Evolutionary conservation across 2,329 filamentous ascomycete genomes (phyloP).

Genomic region (Acarospora socialis): DNA sequence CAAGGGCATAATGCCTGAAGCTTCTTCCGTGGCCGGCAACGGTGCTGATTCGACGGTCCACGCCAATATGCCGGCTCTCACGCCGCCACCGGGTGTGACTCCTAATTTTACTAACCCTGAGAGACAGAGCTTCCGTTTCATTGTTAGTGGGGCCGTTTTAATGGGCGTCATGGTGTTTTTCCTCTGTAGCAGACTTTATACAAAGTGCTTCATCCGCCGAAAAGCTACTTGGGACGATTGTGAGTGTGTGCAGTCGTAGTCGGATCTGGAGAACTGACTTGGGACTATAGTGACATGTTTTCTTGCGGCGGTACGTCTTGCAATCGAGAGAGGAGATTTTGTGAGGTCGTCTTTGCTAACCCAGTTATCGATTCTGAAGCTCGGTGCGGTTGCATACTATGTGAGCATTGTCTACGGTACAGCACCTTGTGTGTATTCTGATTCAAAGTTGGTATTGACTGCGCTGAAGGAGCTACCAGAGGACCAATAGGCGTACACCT

Average conservation of each 20-base stretch:
- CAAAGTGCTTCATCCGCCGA: constrained; percentile 1
- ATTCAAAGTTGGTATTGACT: no score
- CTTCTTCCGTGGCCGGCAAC: no score
- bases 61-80: neutral
- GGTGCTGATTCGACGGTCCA: no score
- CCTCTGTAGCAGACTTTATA: constrained; percentile 3
- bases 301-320: neutral
- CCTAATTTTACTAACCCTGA: constrained; percentile 3
- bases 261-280: neutral
- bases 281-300: neutral
- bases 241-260: neutral
- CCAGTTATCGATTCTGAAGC: no score
- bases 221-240: constrained; percentile 7
- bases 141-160: neutral
- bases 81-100: constrained; percentile 2
- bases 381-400: no score
- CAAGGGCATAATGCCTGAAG: no score
- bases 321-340: neutral
- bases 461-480: no score
- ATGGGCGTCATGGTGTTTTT: constrained; percentile 1
- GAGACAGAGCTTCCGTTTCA: neutral
- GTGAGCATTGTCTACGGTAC: no score
- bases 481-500: no score
- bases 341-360: no score
- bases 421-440: no score